Base-by-base conservation (phyloP, 352 stramenopile species). In the Globisporangium viniferum region DNA sequence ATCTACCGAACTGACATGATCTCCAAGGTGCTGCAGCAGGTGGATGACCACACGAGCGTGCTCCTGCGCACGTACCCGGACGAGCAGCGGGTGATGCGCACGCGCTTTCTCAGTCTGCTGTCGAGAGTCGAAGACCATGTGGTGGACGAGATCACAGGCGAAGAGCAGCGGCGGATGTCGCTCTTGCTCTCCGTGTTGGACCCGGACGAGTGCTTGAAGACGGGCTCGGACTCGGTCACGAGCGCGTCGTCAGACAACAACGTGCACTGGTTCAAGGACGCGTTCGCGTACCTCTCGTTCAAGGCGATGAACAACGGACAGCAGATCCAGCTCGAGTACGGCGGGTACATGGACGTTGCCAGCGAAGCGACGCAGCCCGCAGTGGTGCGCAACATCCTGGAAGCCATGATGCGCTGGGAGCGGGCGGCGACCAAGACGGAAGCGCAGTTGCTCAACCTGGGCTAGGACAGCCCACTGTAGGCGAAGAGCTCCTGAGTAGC, bases 31-130 rank as follows among this genome's bases (percentile, higher is more conserved):
- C 36, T 85, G 51, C 75, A 85, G 68, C 64, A 67, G 2, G 73
- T 82, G 61, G 75, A 85, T 35, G 73, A 70, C 29, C 67, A 78
- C 62, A 79, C 75, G 51, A 72, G 63, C 46, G 71, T 85, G 2
- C 20, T 82, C 8, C 71, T 85, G 73, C 76, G 76, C 54, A 81
- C 73, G 22, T 81, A 73, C 39, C 75, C 75, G 0, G 78, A 85
- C 27, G 71, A 73, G n/a, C 68, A 75, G 22, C 71, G 66, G 1
- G 57, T 71, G 39, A 81, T 81, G 76, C 48, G 64, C 48, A 61
- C 68, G 61, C 68, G 73, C 2, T 80, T 78, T 31, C 65, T 75
- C 49, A 77, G 76, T 35, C 55, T 80, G 5, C 61, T 82, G 18
- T 61, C 67, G 18, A 70, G 70, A 20, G 63, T 80, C 9, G 67